Evolutionary conservation across 106 monocot species (phyloP), one percentile per base, ranked within the genome.

Genomic region (Acorus calamus): DNA sequence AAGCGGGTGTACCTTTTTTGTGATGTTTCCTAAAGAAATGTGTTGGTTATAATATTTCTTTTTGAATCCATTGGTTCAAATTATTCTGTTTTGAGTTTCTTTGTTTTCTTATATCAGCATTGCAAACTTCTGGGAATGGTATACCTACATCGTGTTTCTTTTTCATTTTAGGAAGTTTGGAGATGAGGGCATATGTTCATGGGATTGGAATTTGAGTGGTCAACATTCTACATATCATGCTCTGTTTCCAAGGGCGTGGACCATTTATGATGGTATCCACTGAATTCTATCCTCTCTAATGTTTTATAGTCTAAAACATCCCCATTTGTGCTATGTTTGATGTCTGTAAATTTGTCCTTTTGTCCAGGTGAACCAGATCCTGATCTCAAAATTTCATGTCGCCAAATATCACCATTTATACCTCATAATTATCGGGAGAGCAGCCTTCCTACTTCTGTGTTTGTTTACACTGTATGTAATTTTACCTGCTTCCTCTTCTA

Each of bases 211-310:
- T 59, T 76, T 99, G 68, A 78, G 60, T 72, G 98, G 98, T 64
- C 92, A 99, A 61, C 92, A 92, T 82, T 92, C 98, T 42, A 99
- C 98, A 59, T 99, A 99, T 59, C 98, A 99, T 75, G 98, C 98
- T 71, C 77, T 99, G 55, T 99, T 99, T 71, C 98, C 98, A 65
- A 76, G 92, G 79, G 98, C 98, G 42, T 99, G 98, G 98, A 99
- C 98, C 47, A 72, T 99, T 11, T 99, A 99, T 83, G 84, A 92
- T 79, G 88, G 88, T 88, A 68, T 42, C 55, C 11, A 28, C 28
- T 28, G 28, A 28, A 28, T 28, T 28, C 4, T 7, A 42, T 42
- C 11, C 0, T 53, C 10, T 12, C 42, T 51, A 2, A 2, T 64
- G 11, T 11, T 7, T 2, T 4, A 6, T 54, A 6, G 9, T 4